A percentile compares a stretch with the other conserved stretches of the same genome.
Conservation (phyloP, 1,284 basidiomycete genomes). For the Neolentinus lepideus region DNA sequence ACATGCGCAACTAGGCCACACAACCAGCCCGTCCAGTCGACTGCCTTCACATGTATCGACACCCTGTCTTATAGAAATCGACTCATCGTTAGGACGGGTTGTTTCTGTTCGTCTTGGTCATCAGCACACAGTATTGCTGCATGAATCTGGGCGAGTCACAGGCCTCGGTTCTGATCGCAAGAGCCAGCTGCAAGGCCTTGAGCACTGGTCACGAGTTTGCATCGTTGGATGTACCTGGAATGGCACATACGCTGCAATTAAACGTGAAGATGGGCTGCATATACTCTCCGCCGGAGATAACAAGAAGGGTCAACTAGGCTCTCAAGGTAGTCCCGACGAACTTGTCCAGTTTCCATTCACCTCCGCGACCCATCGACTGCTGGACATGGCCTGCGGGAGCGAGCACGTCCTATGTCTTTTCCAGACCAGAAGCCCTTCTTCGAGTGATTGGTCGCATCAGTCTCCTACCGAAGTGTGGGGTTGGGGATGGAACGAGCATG, state of each 20-base stretch:
- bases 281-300: conserved; percentile 57
- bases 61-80: conserved; percentile 26
- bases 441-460: conserved; percentile 6
- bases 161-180: conserved; percentile 66
- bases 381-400: conserved; percentile 58
- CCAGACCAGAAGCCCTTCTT: background rate
- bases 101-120: conserved; percentile 49
- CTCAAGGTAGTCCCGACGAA: background rate
- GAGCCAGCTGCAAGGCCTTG: conserved; percentile 48
- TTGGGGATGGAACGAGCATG: conserved; percentile 97
- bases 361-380: conserved; percentile 11
- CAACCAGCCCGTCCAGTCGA: conserved; percentile 14
- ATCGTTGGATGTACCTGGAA: conserved; percentile 74
- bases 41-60: conserved; percentile 22
- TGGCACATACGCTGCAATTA: conserved; percentile 56
- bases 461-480: conserved; percentile 52
- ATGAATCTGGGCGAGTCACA: conserved; percentile 38
- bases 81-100: conserved; percentile 22
- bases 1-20: conserved; percentile 69
- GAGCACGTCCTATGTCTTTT: conserved; percentile 65
- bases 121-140: conserved; percentile 62
- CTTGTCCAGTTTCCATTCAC: conserved; percentile 31
- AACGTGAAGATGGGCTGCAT: conserved; percentile 11
- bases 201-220: conserved; percentile 18
- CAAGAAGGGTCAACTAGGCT: conserved; percentile 66